Evolutionary conservation across 1,284 basidiomycete genomes (phyloP), one percentile per base, ranked within the genome.

Genomic region (Moesziomyces antarcticus): DNA sequence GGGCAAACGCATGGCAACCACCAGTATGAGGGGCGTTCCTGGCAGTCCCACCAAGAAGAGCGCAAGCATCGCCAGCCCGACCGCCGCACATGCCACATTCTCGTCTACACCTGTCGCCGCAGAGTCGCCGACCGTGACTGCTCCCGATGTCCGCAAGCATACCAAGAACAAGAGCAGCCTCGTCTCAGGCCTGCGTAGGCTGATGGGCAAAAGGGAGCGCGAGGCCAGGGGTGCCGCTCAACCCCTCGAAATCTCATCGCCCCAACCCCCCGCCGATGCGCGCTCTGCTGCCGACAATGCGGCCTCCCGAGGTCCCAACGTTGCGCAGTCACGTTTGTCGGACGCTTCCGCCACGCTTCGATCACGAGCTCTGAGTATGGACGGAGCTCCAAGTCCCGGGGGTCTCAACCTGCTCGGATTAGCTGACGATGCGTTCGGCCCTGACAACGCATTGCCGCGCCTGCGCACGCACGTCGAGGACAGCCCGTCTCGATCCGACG

Each of bases 111-210:
- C 33, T 10, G 20, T n/a, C n/a, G 33, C 42, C 1, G 22, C 57
- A 1, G 20, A 10, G 16, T 9, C 41, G 22, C 22, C 22, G 20
- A 42, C 3, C 33, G 46, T 30, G 1, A 8, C 33, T 11, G 22
- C 9, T n/a, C 9, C 53, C 2, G 22, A 42, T 43, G 16, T 30
- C 22, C 70, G 70, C 35, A 73, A 63, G 47, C 64, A 73, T 22
- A 63, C 56, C 18, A 67, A 60, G 53, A 67, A 67, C 47, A 63
- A 49, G 46, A 73, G 65, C 52, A 69, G 71, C 33, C 44, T 73
- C 40, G 65, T 73, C 33, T 63, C 57, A 1, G 71, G 71, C 3
- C 47, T 73, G 35, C 65, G 65, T 22, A 73, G 68, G 46, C 44
- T 68, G 30, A 73, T 73, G 65, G 57, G 61, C 30, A 64, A 57